Base-by-base conservation (phyloP, 192 early-diverging fungal species). In the Coemansia sp. region DNA sequence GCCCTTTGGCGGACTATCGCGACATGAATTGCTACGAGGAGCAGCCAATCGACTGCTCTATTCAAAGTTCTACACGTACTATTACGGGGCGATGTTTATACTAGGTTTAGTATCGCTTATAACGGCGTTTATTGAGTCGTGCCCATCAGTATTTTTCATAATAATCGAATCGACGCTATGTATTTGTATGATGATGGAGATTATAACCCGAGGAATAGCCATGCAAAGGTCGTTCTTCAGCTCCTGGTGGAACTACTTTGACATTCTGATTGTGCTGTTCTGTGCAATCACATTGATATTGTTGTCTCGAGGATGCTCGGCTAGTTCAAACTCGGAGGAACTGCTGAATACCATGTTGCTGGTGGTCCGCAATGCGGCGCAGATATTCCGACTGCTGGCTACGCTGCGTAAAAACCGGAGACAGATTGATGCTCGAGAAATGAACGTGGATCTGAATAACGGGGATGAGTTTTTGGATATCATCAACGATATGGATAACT, bases 121-220 rank as follows among this genome's bases (percentile, higher is more conserved):
- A 46, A 66, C 69, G 33, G 80, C 74, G 15, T 45, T 75, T 3
- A 15, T 63, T 26, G 65, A 72, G 46, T 59, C 55, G 6, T 82
- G 84, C 44, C 86, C 82, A 13, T 86, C 86, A 33, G 33, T 80
- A 18, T 72, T 85, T 7, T 91, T 91, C 54, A 83, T 91, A 30
- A 53, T 84, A 13, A 62, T 89, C 20, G 89, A 91, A 50, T 78
- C 82, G 20, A 79, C 85, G 15, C 81, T 91, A 45, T 89, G 89
- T 50, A 44, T 83, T 14, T 86, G 85, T 50, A 91, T 91, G 89
- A 83, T 88, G 45, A 59, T 82, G 15, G 89, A 91, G 63, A 86
- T 91, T 3, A 63, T 68, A 2, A 76, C 85, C 19, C 81, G 89
- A 13, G 63, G 81, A 4, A 61, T 88, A 0, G 89, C 89, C 3